Evolutionary conservation across 169 alveolate species (phyloP).

Genomic region (Plasmodium adleri): DNA sequence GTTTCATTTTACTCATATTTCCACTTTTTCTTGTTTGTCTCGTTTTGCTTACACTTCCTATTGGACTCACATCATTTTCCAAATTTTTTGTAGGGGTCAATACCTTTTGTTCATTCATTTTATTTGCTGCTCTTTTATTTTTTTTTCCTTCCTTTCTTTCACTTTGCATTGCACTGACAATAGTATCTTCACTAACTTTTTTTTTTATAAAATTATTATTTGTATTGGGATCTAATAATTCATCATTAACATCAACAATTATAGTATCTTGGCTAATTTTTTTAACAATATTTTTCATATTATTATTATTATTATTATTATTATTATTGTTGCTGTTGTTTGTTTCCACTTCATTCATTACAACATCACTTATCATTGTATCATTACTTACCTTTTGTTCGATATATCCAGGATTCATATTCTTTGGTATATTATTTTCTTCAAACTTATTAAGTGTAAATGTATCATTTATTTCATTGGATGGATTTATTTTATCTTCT

Average conservation of each 20-base stretch:
- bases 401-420: not conserved
- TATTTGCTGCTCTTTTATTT: not conserved
- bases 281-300: not conserved
- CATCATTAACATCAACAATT: conserved; percentile 16
- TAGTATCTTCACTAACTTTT: conserved; percentile 6
- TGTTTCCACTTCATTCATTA: not conserved
- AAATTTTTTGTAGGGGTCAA: too few species aligned
- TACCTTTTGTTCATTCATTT: not conserved
- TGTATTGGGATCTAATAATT: not conserved
- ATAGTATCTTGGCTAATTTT: conserved; percentile 20
- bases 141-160: not conserved
- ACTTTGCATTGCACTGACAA: not conserved
- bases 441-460: not conserved
- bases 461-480: not conserved
- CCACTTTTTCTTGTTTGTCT: too few species aligned
- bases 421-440: not conserved
- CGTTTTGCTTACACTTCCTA: too few species aligned
- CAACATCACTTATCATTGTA: conserved; percentile 7
- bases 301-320: too few species aligned
- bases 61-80: too few species aligned
- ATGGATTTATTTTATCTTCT: not conserved
- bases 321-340: not conserved
- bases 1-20: too few species aligned
- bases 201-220: conserved; percentile 8
- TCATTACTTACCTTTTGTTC: conserved; percentile 11